Evolutionary conservation across 768 basidiomycete genomes (phyloP).

Genomic region (Mycena alexandri): DNA sequence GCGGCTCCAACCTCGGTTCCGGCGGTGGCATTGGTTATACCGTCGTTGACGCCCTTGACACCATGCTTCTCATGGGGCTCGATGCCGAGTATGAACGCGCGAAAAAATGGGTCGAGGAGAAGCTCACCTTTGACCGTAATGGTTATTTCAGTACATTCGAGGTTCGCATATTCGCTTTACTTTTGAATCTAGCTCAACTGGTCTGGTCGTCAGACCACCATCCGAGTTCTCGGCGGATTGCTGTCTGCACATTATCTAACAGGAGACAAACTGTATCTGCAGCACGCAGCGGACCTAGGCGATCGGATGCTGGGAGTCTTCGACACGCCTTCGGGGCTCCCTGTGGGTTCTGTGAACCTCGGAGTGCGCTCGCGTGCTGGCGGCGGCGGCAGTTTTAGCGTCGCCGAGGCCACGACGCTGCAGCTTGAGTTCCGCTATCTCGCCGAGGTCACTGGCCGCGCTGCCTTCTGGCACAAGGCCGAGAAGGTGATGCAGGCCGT

Average conservation of each 20-base stretch:
- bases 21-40: conserved; percentile 91
- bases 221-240: conserved; percentile 91
- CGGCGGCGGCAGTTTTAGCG: conserved; percentile 66
- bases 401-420: conserved; percentile 87
- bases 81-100: conserved; percentile 82
- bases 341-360: conserved; percentile 82
- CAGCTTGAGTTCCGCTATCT: conserved; percentile 83
- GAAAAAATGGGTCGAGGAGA: conserved; percentile 76
- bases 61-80: conserved; percentile 88
- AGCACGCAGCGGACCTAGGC: conserved; percentile 84
- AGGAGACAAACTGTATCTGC: conserved; percentile 74
- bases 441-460: conserved; percentile 80
- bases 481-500: conserved; percentile 74
- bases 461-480: conserved; percentile 45
- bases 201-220: conserved; percentile 77
- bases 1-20: conserved; percentile 80
- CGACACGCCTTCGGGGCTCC: conserved; percentile 83
- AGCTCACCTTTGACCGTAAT: conserved; percentile 81
- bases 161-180: conserved; percentile 53
- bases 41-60: conserved; percentile 89
- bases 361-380: conserved; percentile 72
- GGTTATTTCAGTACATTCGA: conserved; percentile 91
- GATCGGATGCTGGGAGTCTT: conserved; percentile 87
- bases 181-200: neutral
- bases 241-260: conserved; percentile 84